Evolutionary conservation across 768 basidiomycete species (phyloP).

Genomic region (Russula virescens): DNA sequence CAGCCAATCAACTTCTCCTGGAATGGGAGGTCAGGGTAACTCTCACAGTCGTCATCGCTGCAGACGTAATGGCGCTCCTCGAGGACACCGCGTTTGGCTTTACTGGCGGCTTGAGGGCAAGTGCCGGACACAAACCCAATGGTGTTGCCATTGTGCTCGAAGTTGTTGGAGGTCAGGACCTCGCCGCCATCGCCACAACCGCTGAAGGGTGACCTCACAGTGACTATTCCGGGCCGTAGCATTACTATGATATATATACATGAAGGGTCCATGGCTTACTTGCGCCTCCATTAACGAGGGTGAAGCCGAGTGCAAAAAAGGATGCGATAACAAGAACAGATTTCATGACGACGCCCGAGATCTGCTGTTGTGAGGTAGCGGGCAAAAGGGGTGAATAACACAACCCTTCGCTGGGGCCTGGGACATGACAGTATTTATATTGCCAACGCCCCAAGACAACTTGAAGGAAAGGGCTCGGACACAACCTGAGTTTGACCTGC

Average conservation of each 20-base stretch:
- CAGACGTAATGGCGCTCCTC: background rate
- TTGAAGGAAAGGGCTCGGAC: too few relatives aligned
- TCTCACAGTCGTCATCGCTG: background rate
- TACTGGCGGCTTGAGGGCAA: background rate
- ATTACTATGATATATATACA: background rate
- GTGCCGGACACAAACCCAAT: background rate
- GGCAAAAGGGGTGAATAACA: background rate
- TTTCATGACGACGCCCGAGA: background rate
- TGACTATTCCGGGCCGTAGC: background rate
- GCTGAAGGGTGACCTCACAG: too few relatives aligned
- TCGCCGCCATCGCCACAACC: background rate
- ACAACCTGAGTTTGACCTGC: too few relatives aligned
- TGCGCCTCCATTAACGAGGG: background rate
- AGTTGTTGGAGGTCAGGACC: background rate
- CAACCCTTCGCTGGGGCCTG: background rate
- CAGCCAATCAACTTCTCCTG: background rate
- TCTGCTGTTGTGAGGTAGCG: background rate
- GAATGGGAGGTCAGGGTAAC: too few relatives aligned
- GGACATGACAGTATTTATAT: background rate
- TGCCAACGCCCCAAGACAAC: too few relatives aligned
- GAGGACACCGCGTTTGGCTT: background rate
- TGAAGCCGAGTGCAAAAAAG: background rate
- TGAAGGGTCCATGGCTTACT: background rate
- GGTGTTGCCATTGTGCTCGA: background rate
- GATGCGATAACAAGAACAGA: background rate